Percentiles rank a stretch among this genome's conserved stretches.
phyloP scores from a whole-genome alignment of 1,284 basidiomycete species.

The Termitomyces sp. region DNA sequence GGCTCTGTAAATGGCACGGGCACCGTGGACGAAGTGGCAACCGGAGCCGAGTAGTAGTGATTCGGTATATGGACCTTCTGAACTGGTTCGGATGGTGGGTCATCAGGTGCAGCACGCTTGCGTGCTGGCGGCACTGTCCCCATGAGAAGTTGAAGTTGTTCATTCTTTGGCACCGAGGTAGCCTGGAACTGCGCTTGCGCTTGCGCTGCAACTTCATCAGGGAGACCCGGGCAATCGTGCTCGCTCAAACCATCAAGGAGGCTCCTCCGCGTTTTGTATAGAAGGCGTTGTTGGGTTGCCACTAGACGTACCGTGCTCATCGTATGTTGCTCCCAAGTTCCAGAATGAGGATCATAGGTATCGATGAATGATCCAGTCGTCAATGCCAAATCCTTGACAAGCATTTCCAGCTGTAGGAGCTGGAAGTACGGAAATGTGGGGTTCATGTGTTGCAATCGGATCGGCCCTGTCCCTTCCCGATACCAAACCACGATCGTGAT shows the following conservation, averaged over 20 bases:
- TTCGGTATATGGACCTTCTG: constrained; percentile 16
- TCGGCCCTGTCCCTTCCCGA: constrained; percentile 54
- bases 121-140: not conserved
- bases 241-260: constrained; percentile 53
- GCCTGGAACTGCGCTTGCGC: constrained; percentile 22
- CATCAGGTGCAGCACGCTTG: constrained; percentile 6
- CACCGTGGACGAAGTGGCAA: not conserved
- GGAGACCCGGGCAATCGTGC: constrained; percentile 50
- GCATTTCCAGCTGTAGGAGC: constrained; percentile 22
- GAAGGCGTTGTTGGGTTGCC: constrained; percentile 39
- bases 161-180: constrained; percentile 1
- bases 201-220: constrained; percentile 45
- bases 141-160: constrained; percentile 9
- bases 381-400: constrained; percentile 51
- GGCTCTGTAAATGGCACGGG: not conserved
- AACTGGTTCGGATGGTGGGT: not conserved
- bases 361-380: constrained; percentile 51
- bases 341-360: constrained; percentile 46
- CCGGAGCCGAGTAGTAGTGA: constrained; percentile 9
- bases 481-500: constrained; percentile 67
- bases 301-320: constrained; percentile 35
- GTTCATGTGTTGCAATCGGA: constrained; percentile 55
- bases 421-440: constrained; percentile 60
- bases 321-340: constrained; percentile 51
- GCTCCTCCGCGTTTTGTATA: constrained; percentile 55